Conservation (phyloP, 768 basidiomycete genomes). For the Leccinum truebloodii region DNA sequence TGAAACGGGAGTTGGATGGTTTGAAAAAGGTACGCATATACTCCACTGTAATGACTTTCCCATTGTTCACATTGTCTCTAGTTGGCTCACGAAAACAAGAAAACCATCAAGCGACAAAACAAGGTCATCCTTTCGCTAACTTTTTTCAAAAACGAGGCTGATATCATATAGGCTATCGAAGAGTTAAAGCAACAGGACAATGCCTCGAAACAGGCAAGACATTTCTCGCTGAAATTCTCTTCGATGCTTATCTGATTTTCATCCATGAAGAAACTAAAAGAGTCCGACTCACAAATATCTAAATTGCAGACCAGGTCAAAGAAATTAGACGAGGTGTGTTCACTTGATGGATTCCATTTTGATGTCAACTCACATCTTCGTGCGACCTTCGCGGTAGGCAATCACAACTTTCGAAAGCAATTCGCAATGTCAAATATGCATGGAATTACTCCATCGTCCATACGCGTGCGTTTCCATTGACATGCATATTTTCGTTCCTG, state of each 20-base stretch:
- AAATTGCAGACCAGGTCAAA: conserved; percentile 46
- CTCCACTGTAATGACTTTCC: background rate
- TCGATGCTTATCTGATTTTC: conserved; percentile 2
- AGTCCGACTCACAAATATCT: conserved; percentile 46
- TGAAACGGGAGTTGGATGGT: conserved; percentile 58
- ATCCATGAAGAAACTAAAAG: conserved; percentile 41
- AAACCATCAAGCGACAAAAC: conserved; percentile 50
- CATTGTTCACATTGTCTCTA: conserved; percentile 16
- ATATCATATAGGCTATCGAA: conserved; percentile 47
- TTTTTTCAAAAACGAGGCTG: background rate
- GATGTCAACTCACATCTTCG: background rate
- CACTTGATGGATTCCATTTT: background rate
- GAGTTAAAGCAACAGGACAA: conserved; percentile 49
- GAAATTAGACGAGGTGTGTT: conserved; percentile 58
- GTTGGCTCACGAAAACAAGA: conserved; percentile 48
- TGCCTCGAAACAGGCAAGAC: conserved; percentile 39
- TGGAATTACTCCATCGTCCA: conserved; percentile 65
- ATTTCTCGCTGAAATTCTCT: background rate
- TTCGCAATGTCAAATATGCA: conserved; percentile 76
- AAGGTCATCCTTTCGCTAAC: conserved; percentile 44
- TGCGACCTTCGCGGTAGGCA: conserved; percentile 38
- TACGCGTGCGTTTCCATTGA: conserved; percentile 53
- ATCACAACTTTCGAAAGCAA: conserved; percentile 57
- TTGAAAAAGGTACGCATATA: conserved; percentile 45
- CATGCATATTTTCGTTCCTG: conserved; percentile 5